Base-by-base conservation (phyloP, 129 eudicot species). In the Glebionis coronaria region DNA sequence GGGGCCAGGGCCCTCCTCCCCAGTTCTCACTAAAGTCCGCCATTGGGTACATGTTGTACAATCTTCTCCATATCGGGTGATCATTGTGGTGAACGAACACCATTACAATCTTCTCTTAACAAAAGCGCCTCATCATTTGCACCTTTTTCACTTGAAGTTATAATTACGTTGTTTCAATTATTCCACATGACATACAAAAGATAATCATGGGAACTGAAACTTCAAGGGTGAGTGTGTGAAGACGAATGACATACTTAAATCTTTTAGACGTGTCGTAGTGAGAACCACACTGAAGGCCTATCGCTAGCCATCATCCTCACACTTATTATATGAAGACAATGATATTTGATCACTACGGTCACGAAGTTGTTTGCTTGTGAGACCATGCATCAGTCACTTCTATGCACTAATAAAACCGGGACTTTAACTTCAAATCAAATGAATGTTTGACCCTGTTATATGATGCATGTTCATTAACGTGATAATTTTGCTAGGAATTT, bases 381-480 rank as follows among this genome's bases (percentile, higher is more conserved):
- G 9, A n/a, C 16, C 25, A 29, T 61, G 46, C 13, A 14, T 61
- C 65, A n/a, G 65, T 9, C 12, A 35, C 13, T 61, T 13, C 7
- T 31, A 31, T 35, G 49, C 64, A 84, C 79, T 0, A 78, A 84
- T 52, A 84, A 78, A 55, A 81, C 90, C 0, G 86, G 86, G 0
- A 78, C 82, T 13, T 79, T 84, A 38, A 81, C 86, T 8, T 18
- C 61, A 58, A 81, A 78, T 27, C 56, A 68, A 51, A 84, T 84
- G 86, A 75, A 79, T 28, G 86, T 81, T 23, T 58, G 78, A 13
- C 60, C 77, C 68, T 81, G 71, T 38, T 74, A 81, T 79, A 52
- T 73, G n/a, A n/a, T n/a, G n/a, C n/a, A n/a, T n/a, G n/a, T n/a
- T n/a, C n/a, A n/a, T n/a, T n/a, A n/a, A n/a, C n/a, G n/a, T n/a